Conservation (phyloP, 306 rosid species). For the Lablab purpureus region DNA sequence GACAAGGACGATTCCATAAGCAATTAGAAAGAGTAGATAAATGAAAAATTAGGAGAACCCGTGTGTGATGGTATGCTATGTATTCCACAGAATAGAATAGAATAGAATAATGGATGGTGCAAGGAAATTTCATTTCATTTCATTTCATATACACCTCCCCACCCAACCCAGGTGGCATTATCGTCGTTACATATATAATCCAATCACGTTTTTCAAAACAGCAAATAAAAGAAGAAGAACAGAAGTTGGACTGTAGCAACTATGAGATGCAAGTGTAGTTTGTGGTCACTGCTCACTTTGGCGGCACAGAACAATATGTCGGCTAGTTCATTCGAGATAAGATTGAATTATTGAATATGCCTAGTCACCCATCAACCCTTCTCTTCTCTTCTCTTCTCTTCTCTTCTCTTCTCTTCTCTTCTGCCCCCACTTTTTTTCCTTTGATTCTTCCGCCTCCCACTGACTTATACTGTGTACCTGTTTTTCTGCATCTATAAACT, state of each 20-base stretch:
- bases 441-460: not conserved
- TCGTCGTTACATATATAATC: slow-evolving; percentile 16
- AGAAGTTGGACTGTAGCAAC: not conserved
- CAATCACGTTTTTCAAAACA: slow-evolving; percentile 27
- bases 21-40: not conserved
- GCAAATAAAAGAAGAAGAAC: not conserved
- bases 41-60: not conserved
- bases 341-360: slow-evolving; percentile 20
- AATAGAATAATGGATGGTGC: not conserved
- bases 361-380: slow-evolving; percentile 1
- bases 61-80: not conserved
- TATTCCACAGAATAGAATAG: too few relatives aligned
- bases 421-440: not conserved
- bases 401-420: not conserved
- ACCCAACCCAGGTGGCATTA: slow-evolving; percentile 10
- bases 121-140: not conserved
- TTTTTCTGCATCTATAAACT: too few relatives aligned
- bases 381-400: too few relatives aligned
- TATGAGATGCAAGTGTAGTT: not conserved
- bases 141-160: not conserved
- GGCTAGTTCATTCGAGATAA: slow-evolving; percentile 29
- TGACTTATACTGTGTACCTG: not conserved
- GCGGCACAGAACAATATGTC: slow-evolving; percentile 25
- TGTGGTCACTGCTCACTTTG: slow-evolving; percentile 20
- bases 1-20: slow-evolving; percentile 23